Base-by-base conservation (phyloP, 352 stramenopile genomes). In the Globisporangium polare region DNA sequence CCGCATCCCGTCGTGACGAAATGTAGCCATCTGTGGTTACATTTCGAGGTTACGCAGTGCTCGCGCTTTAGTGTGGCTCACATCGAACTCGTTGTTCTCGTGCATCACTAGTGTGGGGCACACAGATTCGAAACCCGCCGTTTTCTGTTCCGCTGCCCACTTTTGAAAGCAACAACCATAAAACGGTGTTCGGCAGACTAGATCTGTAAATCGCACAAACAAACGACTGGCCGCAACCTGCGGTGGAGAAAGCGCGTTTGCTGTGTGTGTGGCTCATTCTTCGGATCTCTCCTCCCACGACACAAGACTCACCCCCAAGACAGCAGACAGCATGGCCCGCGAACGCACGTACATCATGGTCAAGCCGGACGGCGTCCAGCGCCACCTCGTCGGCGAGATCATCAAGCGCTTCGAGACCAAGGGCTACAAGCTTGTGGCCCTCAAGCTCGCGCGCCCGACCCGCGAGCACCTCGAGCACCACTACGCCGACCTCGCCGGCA, bases 361-460 rank as follows among this genome's bases (percentile, higher is more conserved):
- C 82, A 99, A 99, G 89, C 97, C 97, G 51, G 97, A 99, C 72
- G 97, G 97, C 59, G 97, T 99, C 69, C 95, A 99, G 83, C 90
- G 97, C 69, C 70, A 89, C 75, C 74, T 98, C 42, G 84, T 98
- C 58, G 95, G 95, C 61, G 92, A 99, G 79, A 98, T 99, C 75
- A 98, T 99, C 83, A 90, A 89, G 64, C 86, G 95, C 65, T 98
- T 98, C 69, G 93, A 98, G 75, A 97, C 97, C 72, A 96, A 97
- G 76, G 95, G 95, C 63, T 98, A 98, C 89, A 98, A 98, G 77
- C 84, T 96, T 61, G 89, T 97, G 51, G 92, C 81, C 9, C 72
- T 98, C 47, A 98, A 98, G 83, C 87, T 98, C 77, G 91, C 98
- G 63, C 93, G 97, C 58, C 86, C 75, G 47, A 69, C 78, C 68